Evolutionary conservation across 1,284 basidiomycete genomes (phyloP).

Genomic region (Cystobasidium sp.): DNA sequence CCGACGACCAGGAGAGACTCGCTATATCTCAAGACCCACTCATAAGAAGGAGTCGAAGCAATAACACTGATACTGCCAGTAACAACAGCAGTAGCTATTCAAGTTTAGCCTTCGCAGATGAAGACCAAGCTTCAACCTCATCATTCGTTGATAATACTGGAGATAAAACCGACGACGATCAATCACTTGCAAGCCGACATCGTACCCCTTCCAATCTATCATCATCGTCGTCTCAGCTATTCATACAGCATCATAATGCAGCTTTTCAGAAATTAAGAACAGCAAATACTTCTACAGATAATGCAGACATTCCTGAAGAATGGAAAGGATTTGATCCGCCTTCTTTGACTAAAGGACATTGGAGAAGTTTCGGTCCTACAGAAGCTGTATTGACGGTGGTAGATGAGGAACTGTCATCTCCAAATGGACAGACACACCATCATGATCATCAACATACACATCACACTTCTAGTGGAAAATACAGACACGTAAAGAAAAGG

Average conservation of each 20-base stretch:
- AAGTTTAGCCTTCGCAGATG: neutral
- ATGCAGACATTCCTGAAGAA: neutral
- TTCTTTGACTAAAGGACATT: constrained; percentile 19
- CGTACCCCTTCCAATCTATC: neutral
- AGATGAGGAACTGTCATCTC: neutral
- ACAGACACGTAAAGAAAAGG: neutral
- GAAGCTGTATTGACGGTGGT: constrained; percentile 15
- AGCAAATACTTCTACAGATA: neutral
- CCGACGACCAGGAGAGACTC: too few species aligned
- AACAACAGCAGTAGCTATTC: neutral
- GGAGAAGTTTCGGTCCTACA: constrained; percentile 20
- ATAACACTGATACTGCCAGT: too few species aligned
- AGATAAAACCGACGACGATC: neutral
- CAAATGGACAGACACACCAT: neutral
- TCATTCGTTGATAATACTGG: neutral
- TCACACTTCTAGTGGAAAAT: too few species aligned
- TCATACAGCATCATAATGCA: constrained; percentile 22
- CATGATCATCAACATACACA: too few species aligned
- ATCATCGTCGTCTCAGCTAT: neutral
- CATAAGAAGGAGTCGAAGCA: too few species aligned
- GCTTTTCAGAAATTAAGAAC: constrained; percentile 24
- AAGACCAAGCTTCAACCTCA: neutral
- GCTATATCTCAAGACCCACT: too few species aligned
- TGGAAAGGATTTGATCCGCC: constrained; percentile 14
- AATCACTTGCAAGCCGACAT: neutral